Conservation (phyloP, 116 monocot species). For the Zostera marina region DNA sequence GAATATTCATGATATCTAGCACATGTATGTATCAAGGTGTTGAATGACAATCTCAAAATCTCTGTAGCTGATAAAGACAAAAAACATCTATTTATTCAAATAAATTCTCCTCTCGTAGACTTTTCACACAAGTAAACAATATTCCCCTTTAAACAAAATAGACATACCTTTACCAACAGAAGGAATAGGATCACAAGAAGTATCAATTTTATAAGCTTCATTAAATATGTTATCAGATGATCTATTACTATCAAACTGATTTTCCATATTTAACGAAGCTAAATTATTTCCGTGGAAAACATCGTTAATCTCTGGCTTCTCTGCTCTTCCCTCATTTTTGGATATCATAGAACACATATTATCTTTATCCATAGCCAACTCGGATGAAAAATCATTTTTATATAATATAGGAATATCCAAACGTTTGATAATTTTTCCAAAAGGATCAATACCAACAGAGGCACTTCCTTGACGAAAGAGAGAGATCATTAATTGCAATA, state of each 20-base stretch:
- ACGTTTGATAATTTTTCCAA: conserved; percentile 24
- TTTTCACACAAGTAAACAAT: not conserved
- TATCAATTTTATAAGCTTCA: not conserved
- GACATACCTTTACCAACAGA: conserved; percentile 1
- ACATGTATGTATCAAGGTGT: conserved; percentile 55
- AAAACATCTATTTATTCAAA: not conserved
- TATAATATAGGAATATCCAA: conserved; percentile 77
- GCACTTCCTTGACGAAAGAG: conserved; percentile 15
- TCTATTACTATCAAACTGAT: conserved; percentile 1
- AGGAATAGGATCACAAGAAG: not conserved
- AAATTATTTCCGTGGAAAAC: conserved; percentile 2
- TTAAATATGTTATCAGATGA: not conserved
- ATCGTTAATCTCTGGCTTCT: not conserved
- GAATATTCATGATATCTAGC: conserved; percentile 22
- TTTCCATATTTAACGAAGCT: conserved; percentile 1
- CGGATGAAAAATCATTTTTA: not conserved
- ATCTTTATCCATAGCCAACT: not conserved
- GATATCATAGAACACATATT: not conserved
- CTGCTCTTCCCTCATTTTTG: conserved; percentile 1
- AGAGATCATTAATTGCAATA: conserved; percentile 36
- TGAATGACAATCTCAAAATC: conserved; percentile 58
- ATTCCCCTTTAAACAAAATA: not conserved
- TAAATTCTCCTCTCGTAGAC: not conserved
- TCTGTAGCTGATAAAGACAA: conserved; percentile 13
- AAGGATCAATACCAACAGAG: conserved; percentile 19